phyloP scores from a whole-genome alignment of 768 basidiomycete genomes.

The Auriscalpium orientale region DNA sequence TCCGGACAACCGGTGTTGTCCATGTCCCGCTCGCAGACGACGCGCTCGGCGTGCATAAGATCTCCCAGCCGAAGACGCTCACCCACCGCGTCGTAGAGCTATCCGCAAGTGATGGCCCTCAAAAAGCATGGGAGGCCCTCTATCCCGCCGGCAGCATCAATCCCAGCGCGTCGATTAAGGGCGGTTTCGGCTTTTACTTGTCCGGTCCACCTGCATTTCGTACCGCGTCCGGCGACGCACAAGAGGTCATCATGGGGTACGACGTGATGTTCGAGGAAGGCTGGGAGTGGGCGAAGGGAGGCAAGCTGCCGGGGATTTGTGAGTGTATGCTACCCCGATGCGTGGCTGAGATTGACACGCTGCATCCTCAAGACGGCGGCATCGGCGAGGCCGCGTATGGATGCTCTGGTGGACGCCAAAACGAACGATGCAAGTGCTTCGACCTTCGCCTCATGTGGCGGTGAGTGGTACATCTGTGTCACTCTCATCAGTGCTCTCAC shows the following conservation, averaged over 20 bases:
- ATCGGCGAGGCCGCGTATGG: constrained; percentile 48
- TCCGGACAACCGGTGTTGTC: neutral
- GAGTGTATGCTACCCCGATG: constrained; percentile 22
- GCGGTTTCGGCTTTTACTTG: constrained; percentile 69
- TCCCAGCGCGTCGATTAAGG: constrained; percentile 40
- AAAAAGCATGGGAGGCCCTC: constrained; percentile 50
- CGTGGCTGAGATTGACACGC: neutral
- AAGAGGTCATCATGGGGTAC: constrained; percentile 57
- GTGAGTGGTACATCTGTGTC: constrained; percentile 25
- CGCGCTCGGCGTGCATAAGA: constrained; percentile 3
- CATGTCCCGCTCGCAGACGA: neutral
- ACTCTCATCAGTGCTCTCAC: neutral
- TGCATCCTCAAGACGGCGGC: constrained; percentile 40
- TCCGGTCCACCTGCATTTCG: constrained; percentile 42
- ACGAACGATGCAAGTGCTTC: constrained; percentile 60
- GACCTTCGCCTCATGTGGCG: constrained; percentile 71
- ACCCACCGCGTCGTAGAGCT: constrained; percentile 15
- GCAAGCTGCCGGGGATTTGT: constrained; percentile 72
- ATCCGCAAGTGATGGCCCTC: neutral
- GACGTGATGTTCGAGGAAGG: constrained; percentile 54
- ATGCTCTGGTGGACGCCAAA: constrained; percentile 62
- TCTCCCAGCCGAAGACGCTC: constrained; percentile 11
- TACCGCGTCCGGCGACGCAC: constrained; percentile 26
- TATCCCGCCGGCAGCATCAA: constrained; percentile 58
- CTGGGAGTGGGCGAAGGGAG: constrained; percentile 68